Conservation (phyloP, 441 rosid species). For the Adansonia madagascariensis region DNA sequence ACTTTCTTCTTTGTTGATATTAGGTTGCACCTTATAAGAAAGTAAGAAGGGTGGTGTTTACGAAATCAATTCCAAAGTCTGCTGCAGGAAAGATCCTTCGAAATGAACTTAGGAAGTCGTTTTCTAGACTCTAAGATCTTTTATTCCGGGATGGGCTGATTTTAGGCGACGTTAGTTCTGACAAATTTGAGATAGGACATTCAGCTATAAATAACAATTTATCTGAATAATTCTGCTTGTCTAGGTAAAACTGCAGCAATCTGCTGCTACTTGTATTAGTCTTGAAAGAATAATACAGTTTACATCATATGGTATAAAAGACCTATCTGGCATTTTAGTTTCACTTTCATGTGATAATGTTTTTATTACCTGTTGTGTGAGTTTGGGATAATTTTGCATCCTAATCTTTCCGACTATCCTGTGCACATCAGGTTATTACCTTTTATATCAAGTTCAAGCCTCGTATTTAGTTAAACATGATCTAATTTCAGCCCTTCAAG, state of each 20-base stretch:
- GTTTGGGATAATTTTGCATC: background rate
- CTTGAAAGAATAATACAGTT: background rate
- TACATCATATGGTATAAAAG: background rate
- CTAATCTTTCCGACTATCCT: background rate
- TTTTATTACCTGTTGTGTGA: background rate
- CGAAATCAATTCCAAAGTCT: constrained; percentile 65
- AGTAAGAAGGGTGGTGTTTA: constrained; percentile 74
- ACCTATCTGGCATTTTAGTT: background rate
- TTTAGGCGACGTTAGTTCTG: background rate
- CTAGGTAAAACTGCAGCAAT: background rate
- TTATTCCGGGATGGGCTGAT: background rate
- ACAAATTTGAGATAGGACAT: background rate
- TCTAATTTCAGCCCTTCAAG: constrained; percentile 10
- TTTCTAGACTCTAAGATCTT: constrained; percentile 57
- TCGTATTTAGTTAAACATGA: background rate
- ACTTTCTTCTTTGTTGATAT: constrained; percentile 5
- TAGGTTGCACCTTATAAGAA: constrained; percentile 90
- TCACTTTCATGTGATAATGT: background rate
- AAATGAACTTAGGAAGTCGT: constrained; percentile 54
- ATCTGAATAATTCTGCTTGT: background rate
- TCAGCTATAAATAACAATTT: background rate
- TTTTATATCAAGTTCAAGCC: constrained; percentile 14
- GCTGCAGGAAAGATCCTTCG: constrained; percentile 86
- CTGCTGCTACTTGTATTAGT: background rate
- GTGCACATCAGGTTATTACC: background rate